Conservation (phyloP, 345 rosid species). For the Nasturtium officinale region DNA sequence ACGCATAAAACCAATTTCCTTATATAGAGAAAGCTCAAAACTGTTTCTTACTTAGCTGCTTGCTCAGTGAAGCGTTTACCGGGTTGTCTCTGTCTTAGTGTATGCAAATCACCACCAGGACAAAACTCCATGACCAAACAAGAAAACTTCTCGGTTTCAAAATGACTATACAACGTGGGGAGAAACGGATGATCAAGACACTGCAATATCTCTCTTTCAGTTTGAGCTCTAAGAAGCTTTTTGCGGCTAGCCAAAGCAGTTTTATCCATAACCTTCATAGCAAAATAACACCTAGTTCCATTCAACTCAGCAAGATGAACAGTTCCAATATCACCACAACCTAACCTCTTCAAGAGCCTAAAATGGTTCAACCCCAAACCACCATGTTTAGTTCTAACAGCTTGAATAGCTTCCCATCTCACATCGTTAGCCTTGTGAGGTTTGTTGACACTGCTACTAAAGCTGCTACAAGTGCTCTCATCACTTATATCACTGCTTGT, state of each 20-base stretch:
- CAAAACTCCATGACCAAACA: conserved; percentile 89
- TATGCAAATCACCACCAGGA: conserved; percentile 91
- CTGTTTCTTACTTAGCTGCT: conserved; percentile 66
- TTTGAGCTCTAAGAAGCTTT: conserved; percentile 80
- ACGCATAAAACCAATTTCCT: conserved; percentile 1
- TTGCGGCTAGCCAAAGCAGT: conserved; percentile 73
- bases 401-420: conserved; percentile 83
- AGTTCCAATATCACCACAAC: conserved; percentile 82
- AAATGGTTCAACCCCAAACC: conserved; percentile 71
- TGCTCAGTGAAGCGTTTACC: conserved; percentile 83
- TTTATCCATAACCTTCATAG: conserved; percentile 84
- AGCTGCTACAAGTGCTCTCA: conserved; percentile 80
- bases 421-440: conserved; percentile 82
- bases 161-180: conserved; percentile 76
- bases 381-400: conserved; percentile 69
- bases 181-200: conserved; percentile 84
- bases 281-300: conserved; percentile 71
- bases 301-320: conserved; percentile 76
- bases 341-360: conserved; percentile 73
- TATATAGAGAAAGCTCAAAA: background rate
- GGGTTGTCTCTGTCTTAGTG: conserved; percentile 75
- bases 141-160: conserved; percentile 81
- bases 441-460: conserved; percentile 69
- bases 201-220: conserved; percentile 79
- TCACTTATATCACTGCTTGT: conserved; percentile 82